Percentiles rank a stretch among this genome's conserved stretches.
phyloP scores from a whole-genome alignment of 306 rosid genomes.

The Boehmeria nivea region DNA sequence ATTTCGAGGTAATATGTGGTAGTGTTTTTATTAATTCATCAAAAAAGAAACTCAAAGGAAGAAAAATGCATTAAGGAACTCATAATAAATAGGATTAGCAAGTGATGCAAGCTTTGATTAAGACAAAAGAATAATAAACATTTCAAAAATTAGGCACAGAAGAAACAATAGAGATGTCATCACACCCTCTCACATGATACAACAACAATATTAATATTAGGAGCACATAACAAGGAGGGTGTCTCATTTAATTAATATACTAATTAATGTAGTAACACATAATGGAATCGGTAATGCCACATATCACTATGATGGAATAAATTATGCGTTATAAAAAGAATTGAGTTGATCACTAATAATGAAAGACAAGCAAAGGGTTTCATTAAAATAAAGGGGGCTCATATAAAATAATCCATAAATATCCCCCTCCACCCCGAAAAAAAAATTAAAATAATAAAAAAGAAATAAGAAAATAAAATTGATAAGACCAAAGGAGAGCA shows the following conservation, averaged over 20 bases:
- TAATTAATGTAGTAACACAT: neutral
- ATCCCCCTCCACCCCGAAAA: neutral
- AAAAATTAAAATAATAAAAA: neutral
- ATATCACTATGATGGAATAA: constrained; percentile 6
- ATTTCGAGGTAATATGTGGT: neutral
- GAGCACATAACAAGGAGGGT: neutral
- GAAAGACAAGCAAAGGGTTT: constrained; percentile 21
- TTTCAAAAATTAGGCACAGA: constrained; percentile 5
- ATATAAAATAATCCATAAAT: neutral
- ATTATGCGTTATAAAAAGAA: constrained; percentile 13
- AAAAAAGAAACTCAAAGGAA: neutral
- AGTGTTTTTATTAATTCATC: too few species aligned
- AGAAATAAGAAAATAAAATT: constrained; percentile 14
- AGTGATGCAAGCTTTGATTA: constrained; percentile 25
- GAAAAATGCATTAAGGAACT: constrained; percentile 3
- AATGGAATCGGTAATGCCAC: constrained; percentile 24
- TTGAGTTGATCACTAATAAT: constrained; percentile 19
- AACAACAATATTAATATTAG: constrained; percentile 1
- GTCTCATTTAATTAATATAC: constrained; percentile 3
- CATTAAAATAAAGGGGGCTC: neutral
- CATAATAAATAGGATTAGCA: constrained; percentile 6
- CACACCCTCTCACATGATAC: neutral
- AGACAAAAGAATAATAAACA: constrained; percentile 19
- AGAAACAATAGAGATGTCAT: constrained; percentile 9
- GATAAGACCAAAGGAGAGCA: constrained; percentile 46